Evolutionary conservation across 805 yeast species (phyloP).

Genomic region (Ogataea chonburiensis): DNA sequence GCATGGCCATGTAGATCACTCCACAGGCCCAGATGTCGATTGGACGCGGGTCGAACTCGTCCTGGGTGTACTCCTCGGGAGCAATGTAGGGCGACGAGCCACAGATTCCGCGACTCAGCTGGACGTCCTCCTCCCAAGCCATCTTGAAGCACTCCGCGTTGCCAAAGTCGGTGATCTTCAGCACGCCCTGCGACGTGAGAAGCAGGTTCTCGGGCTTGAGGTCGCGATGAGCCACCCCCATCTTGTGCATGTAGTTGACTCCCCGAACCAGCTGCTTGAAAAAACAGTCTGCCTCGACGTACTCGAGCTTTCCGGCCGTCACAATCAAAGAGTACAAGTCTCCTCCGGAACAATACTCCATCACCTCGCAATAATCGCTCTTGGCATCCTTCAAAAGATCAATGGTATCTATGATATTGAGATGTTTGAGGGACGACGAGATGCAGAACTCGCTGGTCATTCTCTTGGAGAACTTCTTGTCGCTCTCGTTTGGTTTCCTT

Average conservation of each 20-base stretch:
- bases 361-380: slow-evolving; percentile 80
- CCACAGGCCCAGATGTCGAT: slow-evolving; percentile 94
- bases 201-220: slow-evolving; percentile 84
- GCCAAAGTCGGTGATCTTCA: slow-evolving; percentile 89
- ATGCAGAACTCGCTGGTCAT: slow-evolving; percentile 82
- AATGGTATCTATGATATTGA: slow-evolving; percentile 71
- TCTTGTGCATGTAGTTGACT: slow-evolving; percentile 82
- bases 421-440: slow-evolving; percentile 72
- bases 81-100: slow-evolving; percentile 91
- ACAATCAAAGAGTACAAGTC: slow-evolving; percentile 73
- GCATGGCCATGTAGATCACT: slow-evolving; percentile 88
- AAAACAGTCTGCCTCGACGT: slow-evolving; percentile 85
- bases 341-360: slow-evolving; percentile 84
- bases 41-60: slow-evolving; percentile 75
- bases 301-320: slow-evolving; percentile 75
- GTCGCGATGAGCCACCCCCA: slow-evolving; percentile 90
- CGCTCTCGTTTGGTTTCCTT: slow-evolving; percentile 56
- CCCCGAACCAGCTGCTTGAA: slow-evolving; percentile 84
- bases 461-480: slow-evolving; percentile 66
- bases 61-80: slow-evolving; percentile 72
- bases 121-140: slow-evolving; percentile 80
- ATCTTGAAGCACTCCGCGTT: slow-evolving; percentile 77
- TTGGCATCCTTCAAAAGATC: slow-evolving; percentile 80
- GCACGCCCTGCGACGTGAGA: slow-evolving; percentile 65
- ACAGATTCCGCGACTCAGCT: slow-evolving; percentile 70